Conservation (phyloP, 129 eudicot species). For the Centaurea solstitialis region DNA sequence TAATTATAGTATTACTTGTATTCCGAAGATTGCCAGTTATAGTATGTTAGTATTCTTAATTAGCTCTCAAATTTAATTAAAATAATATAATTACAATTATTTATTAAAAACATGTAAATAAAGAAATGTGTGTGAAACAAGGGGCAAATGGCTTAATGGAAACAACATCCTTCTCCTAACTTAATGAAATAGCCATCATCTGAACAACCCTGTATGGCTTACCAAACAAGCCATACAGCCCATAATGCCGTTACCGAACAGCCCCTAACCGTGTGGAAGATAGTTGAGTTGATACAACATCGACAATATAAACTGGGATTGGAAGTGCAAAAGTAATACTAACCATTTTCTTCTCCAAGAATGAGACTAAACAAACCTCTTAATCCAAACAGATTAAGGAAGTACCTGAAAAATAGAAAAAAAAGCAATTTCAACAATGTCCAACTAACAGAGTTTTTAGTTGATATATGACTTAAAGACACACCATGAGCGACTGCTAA, state of each 20-base stretch:
- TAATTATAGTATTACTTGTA: too few species aligned
- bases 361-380: slow-evolving; percentile 96
- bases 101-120: neutral
- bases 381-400: slow-evolving; percentile 91
- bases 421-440: neutral
- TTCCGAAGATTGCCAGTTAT: too few species aligned
- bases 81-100: neutral
- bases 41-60: too few species aligned
- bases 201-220: neutral
- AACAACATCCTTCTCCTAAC: neutral
- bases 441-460: neutral
- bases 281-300: neutral
- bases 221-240: neutral
- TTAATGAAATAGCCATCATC: neutral
- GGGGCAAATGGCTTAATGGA: neutral
- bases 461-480: neutral
- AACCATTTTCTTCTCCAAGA: slow-evolving; percentile 97
- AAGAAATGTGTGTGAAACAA: too few species aligned
- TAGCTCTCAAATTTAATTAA: neutral
- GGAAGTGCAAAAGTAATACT: slow-evolving; percentile 25
- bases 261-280: neutral
- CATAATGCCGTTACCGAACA: neutral
- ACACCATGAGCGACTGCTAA: slow-evolving; percentile 97
- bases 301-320: neutral
- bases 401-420: slow-evolving; percentile 69